Conservation (phyloP, 2,329 filamentous ascomycete genomes). For the Colletotrichum sp. region DNA sequence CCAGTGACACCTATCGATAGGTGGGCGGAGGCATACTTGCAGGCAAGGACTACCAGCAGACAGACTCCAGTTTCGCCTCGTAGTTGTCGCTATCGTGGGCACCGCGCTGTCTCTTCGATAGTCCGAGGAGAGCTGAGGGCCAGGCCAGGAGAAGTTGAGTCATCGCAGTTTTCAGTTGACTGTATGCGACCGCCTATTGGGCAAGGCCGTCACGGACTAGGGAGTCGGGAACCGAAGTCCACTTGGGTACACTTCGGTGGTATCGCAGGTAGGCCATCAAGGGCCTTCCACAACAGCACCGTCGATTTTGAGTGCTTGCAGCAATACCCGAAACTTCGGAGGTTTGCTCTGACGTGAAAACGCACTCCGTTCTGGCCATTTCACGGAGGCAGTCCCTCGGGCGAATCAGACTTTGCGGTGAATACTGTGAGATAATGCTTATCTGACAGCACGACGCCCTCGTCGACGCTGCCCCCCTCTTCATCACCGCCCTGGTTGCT, state of each 20-base stretch:
- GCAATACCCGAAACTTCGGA: neutral
- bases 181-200: neutral
- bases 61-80: neutral
- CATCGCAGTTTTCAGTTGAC: neutral
- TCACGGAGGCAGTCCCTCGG: neutral
- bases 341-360: neutral
- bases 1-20: neutral
- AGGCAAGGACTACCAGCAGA: neutral
- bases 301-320: neutral
- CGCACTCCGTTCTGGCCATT: neutral
- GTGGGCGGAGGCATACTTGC: neutral
- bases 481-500: neutral
- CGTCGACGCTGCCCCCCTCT: neutral
- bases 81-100: neutral
- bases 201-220: neutral
- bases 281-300: neutral
- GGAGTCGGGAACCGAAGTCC: neutral
- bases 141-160: slow-evolving; percentile 1
- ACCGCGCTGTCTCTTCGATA: neutral
- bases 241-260: neutral
- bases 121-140: neutral
- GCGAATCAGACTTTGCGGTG: neutral
- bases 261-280: neutral
- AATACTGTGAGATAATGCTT: neutral
- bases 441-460: neutral